Base-by-base conservation (phyloP, 139 green algal species). In the Trebouxia sp. region DNA sequence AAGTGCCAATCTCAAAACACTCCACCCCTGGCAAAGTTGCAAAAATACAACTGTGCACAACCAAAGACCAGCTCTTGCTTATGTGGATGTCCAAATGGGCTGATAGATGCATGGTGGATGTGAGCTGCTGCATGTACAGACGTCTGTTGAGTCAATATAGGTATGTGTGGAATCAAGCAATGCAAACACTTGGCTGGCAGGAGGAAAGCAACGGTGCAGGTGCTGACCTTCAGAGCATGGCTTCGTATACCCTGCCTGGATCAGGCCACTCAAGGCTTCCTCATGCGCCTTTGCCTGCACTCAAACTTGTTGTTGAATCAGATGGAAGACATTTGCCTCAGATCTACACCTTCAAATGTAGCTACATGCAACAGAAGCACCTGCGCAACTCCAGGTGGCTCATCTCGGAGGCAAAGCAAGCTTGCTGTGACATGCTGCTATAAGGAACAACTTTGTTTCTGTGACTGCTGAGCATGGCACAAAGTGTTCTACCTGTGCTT, bases 201-300 rank as follows among this genome's bases (percentile, higher is more conserved):
- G 20, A 3, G 20, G 22, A 22, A 17, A 28, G 22, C 20, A 17
- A 58, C 50, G 1, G 26, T 17, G 50, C 50, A 4, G 35, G 17
- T 9, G 9, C 41, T 26, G 3, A 77, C 38, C 41, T 38, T 26
- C 69, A 28, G 69, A 56, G 69, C 41, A 51, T 53, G 69, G 53
- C 41, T 56, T 53, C n/a, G 39, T 53, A 10, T 56, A 56, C 24
- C 41, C 69, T 39, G 22, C 47, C n/a, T 79, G 39, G n/a, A 79
- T 42, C 0, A 79, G 74, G 6, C 28, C 28, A 41, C n/a, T 47
- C 42, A 65, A 30, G 30, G 74, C 74, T n/a, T 65, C 74, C 32
- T 79, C 74, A 35, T 79, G 74, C 30, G 30, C 30, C 32, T 65
- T 65, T 14, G n/a, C 47, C 74, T 79, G 74, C 43, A 67, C 20